Conservation (phyloP, 495 filamentous ascomycete species). For the Podospora tetraspora region DNA sequence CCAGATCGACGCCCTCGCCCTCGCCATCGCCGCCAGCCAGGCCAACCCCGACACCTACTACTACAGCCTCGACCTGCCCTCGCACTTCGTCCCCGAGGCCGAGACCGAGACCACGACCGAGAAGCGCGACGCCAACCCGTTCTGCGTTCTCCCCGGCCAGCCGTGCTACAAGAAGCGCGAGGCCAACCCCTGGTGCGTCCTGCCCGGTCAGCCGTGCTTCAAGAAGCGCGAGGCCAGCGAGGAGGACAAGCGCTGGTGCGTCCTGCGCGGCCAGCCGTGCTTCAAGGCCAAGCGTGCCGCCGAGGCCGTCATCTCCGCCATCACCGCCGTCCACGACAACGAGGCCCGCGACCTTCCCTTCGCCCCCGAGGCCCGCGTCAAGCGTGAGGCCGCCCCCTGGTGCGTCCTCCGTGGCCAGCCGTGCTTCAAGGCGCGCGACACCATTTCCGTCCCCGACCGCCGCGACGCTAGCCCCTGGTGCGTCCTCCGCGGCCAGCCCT, state of each 20-base stretch:
- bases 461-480: slow-evolving; percentile 26
- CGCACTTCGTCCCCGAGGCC: slow-evolving; percentile 5
- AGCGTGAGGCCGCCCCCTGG: slow-evolving; percentile 24
- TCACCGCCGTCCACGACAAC: slow-evolving; percentile 15
- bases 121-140: slow-evolving; percentile 26
- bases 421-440: slow-evolving; percentile 27
- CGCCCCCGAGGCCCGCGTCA: slow-evolving; percentile 19
- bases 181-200: slow-evolving; percentile 24
- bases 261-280: slow-evolving; percentile 28
- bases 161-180: slow-evolving; percentile 33
- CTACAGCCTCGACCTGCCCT: slow-evolving; percentile 14
- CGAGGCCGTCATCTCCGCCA: slow-evolving; percentile 30
- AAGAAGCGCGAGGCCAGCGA: slow-evolving; percentile 24
- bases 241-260: slow-evolving; percentile 27
- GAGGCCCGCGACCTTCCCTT: slow-evolving; percentile 15
- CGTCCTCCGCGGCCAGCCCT: slow-evolving; percentile 29
- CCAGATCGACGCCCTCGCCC: slow-evolving; percentile 28
- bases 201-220: slow-evolving; percentile 33
- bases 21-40: slow-evolving; percentile 25
- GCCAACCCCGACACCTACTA: slow-evolving; percentile 26
- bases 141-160: slow-evolving; percentile 28
- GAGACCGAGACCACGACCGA: not conserved
- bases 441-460: slow-evolving; percentile 7
- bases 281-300: slow-evolving; percentile 34
- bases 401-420: slow-evolving; percentile 29